Evolutionary conservation across 495 filamentous ascomycete species (phyloP).

Genomic region (Acidomyces sp.): DNA sequence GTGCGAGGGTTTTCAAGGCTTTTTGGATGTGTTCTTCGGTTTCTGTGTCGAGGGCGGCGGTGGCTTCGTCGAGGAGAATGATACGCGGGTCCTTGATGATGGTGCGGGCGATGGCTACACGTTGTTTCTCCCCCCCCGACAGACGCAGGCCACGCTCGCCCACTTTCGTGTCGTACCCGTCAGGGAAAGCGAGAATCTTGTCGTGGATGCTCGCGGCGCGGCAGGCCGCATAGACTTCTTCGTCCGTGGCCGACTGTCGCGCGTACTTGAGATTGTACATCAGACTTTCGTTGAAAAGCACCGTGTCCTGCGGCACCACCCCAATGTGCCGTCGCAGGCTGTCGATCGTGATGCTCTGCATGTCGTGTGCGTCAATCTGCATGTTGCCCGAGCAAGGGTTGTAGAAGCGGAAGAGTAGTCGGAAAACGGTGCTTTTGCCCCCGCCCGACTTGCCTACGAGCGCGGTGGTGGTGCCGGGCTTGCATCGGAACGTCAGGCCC

Average conservation of each 20-base stretch:
- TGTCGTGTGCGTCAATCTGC: conserved; percentile 68
- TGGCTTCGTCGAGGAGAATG: conserved; percentile 93
- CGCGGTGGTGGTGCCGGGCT: conserved; percentile 84
- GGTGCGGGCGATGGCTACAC: conserved; percentile 90
- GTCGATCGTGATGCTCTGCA: conserved; percentile 79
- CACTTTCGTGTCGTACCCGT: conserved; percentile 82
- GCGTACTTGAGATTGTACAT: conserved; percentile 98
- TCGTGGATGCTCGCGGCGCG: conserved; percentile 90
- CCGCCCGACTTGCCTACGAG: conserved; percentile 93
- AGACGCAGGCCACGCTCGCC: conserved; percentile 88
- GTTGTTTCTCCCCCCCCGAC: conserved; percentile 92
- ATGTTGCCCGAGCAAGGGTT: conserved; percentile 67
- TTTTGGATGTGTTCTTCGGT: conserved; percentile 93
- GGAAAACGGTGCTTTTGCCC: conserved; percentile 95
- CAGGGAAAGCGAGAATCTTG: conserved; percentile 84
- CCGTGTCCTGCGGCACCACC: conserved; percentile 92
- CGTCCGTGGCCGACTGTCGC: conserved; percentile 70
- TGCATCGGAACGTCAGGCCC: conserved; percentile 66
- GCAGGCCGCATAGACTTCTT: conserved; percentile 80
- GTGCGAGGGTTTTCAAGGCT: conserved; percentile 63
- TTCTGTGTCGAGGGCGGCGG: conserved; percentile 85
- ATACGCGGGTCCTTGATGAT: conserved; percentile 93
- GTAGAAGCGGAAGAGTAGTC: conserved; percentile 91
- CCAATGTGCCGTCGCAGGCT: conserved; percentile 83
- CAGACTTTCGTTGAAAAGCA: conserved; percentile 90